Base-by-base conservation (phyloP, 345 rosid species). In the Camelina sativa region DNA sequence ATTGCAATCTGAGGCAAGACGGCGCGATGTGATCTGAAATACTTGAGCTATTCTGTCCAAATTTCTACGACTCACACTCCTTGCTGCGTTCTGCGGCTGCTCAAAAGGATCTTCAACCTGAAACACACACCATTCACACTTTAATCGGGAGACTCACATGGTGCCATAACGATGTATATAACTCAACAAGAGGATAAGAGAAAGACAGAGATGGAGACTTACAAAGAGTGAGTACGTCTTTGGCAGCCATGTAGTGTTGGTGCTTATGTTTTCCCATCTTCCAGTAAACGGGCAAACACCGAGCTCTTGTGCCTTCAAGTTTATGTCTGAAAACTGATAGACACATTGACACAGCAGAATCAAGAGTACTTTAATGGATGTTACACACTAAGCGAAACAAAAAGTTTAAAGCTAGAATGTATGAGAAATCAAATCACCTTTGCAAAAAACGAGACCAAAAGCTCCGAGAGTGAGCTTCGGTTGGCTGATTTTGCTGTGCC, bases 41-140 rank as follows among this genome's bases (percentile, higher is more conserved):
- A 76, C 90, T 74, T 81, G 84, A 3, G 86, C 79, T 76, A 94
- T 90, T 76, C 62, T 84, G 11, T 46, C 67, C 77, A 94, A 74
- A 72, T 85, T 84, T 66, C 67, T 79, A 47, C 79, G 74, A 40
- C 82, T 79, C 10, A 94, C 95, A 22, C 86, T 80, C 69, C 97
- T 85, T 22, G 97, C 95, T 48, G 90, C 52, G 76, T 91, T 94
- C 81, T 82, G 88, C 8, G 93, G 91, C 81, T 87, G 96, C 84
- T 91, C 96, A 16, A 89, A 86, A 20, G 97, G 98, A 84, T 94
- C 98, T 84, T 94, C 98, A 52, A 91, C 79, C 97, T 94, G 73
- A 68, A 44, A 47, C 65, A 69, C 58, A 62, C 72, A 63, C 55
- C 48, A 65, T 65, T 65, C 54, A 35, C 15, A 52, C 37, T 34